Percentiles rank a stretch among this genome's conserved stretches.
Conservation (phyloP, 2,329 filamentous ascomycete genomes). For the Epichloe typhina region DNA sequence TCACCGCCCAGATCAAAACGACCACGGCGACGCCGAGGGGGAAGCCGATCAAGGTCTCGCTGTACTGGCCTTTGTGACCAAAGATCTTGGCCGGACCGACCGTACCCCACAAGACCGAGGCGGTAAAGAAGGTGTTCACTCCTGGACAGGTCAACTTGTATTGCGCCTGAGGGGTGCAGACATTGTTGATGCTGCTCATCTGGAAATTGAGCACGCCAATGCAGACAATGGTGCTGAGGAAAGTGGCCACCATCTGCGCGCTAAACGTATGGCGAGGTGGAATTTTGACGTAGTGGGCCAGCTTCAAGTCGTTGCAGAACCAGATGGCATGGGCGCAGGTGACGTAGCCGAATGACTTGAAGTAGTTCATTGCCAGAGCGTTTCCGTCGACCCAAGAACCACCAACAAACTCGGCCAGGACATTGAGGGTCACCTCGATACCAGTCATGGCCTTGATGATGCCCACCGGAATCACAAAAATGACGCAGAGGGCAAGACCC, state of each 20-base stretch:
- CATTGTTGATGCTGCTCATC: conserved; percentile 32
- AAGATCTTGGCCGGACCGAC: conserved; percentile 39
- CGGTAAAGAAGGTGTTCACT: conserved; percentile 43
- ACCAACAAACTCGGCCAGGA: conserved; percentile 39
- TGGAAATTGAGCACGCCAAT: conserved; percentile 36
- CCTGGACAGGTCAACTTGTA: conserved; percentile 38
- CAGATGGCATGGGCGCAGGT: conserved; percentile 37
- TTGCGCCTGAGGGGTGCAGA: conserved; percentile 34
- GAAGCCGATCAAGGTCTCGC: conserved; percentile 34
- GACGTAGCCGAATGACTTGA: conserved; percentile 39
- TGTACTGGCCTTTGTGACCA: conserved; percentile 34
- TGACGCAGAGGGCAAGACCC: conserved; percentile 32
- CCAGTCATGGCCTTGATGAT: conserved; percentile 42
- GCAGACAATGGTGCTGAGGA: conserved; percentile 38
- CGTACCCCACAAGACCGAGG: conserved; percentile 41
- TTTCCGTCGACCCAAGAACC: conserved; percentile 38
- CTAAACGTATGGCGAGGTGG: conserved; percentile 46
- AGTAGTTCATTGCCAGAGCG: conserved; percentile 39
- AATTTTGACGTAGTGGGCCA: conserved; percentile 46
- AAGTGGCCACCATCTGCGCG: conserved; percentile 44
- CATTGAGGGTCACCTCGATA: conserved; percentile 37
- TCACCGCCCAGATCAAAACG: conserved; percentile 25
- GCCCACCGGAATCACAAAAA: conserved; percentile 39
- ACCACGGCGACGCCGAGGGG: conserved; percentile 34
- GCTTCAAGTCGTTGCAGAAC: conserved; percentile 35